Evolutionary conservation across 768 basidiomycete genomes (phyloP), one percentile per base, ranked within the genome.

Genomic region (Austroboletus eburneus): DNA sequence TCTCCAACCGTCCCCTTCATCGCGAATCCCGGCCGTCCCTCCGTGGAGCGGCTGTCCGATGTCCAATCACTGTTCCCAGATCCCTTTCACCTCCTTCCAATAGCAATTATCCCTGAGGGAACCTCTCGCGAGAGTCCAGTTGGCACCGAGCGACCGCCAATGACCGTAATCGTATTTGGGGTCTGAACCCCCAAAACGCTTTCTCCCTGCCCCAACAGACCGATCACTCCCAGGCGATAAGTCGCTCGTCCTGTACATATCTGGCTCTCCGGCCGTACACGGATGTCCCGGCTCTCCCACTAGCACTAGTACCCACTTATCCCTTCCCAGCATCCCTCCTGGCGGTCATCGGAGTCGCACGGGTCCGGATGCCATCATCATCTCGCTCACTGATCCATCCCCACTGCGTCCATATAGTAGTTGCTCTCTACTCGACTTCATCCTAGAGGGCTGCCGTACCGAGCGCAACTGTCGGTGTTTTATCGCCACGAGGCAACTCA

Each of bases 1-100:
- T n/a, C n/a, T n/a, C n/a, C n/a, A n/a, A n/a, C n/a, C n/a, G n/a
- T n/a, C 30, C 30, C 9, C 30, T 32, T 3, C 34, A 22, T 48
- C 45, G 44, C 49, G 52, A 55, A 60, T 63, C 55, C 23, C 30
- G 33, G 41, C 38, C 39, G 43, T 44, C 8, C 3, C 36, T 50
- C 57, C 59, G 47, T 56, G 37, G 25, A 46, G 23, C 45, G 13
- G 33, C 45, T 35, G 25, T 42, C 44, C 45, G 32, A 38, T 33
- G 38, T 9, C 14, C 24, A 32, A 32, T 9, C 8, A 10, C 20
- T 13, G 17, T 22, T 22, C 21, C 38, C 20, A 20, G 17, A 21
- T 45, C 29, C n/a, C 21, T 34, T 41, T 30, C 38, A 39, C 36
- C 49, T 32, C 9, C 4, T 7, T 32, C 48, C 47, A 46, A 52